Percentiles rank a stretch among this genome's conserved stretches.
Conservation (phyloP, 1,284 basidiomycete genomes). For the Apiotrichum siamense region DNA sequence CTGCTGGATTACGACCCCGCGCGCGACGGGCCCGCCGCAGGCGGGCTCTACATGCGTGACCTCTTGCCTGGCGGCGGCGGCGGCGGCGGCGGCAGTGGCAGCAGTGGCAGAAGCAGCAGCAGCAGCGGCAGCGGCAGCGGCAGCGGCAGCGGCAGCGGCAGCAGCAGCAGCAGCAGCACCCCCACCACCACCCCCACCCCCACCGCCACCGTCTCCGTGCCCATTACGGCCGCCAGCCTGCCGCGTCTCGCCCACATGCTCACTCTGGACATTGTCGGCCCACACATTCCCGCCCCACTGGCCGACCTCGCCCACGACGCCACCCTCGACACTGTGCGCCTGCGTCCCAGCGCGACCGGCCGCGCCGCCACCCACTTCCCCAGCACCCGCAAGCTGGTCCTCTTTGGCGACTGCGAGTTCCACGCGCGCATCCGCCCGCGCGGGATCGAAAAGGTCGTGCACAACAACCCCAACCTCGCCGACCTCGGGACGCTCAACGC, state of each 20-base stretch:
- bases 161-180: background rate
- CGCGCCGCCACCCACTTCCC: background rate
- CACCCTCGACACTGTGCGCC: background rate
- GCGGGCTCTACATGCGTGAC: background rate
- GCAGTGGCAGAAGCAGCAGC: no score
- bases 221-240: background rate
- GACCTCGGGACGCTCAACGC: background rate
- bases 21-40: background rate
- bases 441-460: background rate
- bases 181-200: background rate
- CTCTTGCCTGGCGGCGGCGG: no score
- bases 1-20: background rate
- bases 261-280: background rate
- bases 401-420: background rate
- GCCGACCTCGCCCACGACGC: background rate
- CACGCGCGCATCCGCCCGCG: background rate
- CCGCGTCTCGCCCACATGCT: background rate
- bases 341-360: background rate
- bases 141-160: no score
- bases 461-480: background rate
- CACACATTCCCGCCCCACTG: background rate
- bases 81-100: no score
- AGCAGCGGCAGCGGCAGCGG: no score
- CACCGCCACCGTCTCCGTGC: background rate
- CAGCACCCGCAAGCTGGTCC: background rate